Base-by-base conservation (phyloP, 2,329 filamentous ascomycete species). In the Kalaharituber pfeilii region DNA sequence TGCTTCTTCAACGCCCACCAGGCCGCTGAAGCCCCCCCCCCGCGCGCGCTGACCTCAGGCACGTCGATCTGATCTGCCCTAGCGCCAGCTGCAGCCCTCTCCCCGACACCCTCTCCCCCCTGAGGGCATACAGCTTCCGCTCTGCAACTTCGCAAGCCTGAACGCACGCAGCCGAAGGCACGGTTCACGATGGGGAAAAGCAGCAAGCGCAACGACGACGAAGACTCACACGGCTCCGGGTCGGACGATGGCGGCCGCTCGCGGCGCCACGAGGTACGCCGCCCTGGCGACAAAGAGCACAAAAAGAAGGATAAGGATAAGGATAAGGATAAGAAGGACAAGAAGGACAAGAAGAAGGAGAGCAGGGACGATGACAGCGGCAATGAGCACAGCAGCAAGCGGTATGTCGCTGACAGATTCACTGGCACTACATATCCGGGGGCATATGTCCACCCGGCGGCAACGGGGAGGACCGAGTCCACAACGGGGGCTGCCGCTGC, bases 341-440 rank as follows among this genome's bases (percentile, higher is more conserved):
- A 51, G 44, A 30, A 54, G 45, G 22, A 42, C n/a, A 29, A 54
- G 27, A 25, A 29, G 18, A 42, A 29, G 22, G 56, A 59, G 50
- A 53, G 56, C 22, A 42, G 50, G 13, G 56, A 28, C 44, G 56
- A 49, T 25, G 45, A 33, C 2, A 53, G 53, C 26, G 55, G 53
- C 22, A 30, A 53, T 13, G 51, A 53, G 30, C 51, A 51, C 22
- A 59, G 56, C 15, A 49, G 57, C 11, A 50, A 45, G 11, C 30
- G 27, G 13, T 11, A 53, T 28, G n/a, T 36, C 7, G 15, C 26
- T 9, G 45, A 53, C 13, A 24, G 30, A 15, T 13, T n/a, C 28
- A 53, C 50, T n/a, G 18, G 27, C 8, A 18, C 50, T 29, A 25
- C n/a, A 51, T 33, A 28, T n/a, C 49, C 29, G 39, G 30, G n/a